Evolutionary conservation across 106 monocot genomes (phyloP).

Genomic region (Hemerocallis citrina): DNA sequence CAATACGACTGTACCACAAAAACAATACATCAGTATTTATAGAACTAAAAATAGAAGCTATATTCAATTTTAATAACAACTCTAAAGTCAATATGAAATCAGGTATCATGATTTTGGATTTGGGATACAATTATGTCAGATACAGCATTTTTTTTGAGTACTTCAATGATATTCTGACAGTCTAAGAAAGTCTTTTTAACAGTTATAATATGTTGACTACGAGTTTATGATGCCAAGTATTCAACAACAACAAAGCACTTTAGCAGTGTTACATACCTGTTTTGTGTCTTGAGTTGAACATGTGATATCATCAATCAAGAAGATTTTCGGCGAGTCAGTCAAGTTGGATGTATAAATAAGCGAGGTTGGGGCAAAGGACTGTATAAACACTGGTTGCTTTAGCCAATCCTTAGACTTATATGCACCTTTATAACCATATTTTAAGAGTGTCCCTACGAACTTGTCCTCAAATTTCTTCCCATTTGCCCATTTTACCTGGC

Average conservation of each 20-base stretch:
- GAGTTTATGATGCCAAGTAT: no score
- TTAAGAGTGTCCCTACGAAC: constrained; percentile 67
- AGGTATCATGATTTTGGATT: no score
- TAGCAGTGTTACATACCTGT: constrained; percentile 45
- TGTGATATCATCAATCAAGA: constrained; percentile 61
- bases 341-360: constrained; percentile 62
- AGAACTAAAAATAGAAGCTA: no score
- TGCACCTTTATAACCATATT: constrained; percentile 76
- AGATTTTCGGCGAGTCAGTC: constrained; percentile 69
- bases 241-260: background rate
- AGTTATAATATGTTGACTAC: no score
- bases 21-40: background rate
- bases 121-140: no score
- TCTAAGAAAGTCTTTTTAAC: no score
- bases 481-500: constrained; percentile 74
- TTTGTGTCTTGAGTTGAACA: constrained; percentile 77
- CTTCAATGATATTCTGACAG: no score
- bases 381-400: constrained; percentile 77
- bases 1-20: constrained; percentile 42
- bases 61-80: no score
- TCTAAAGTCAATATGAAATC: no score
- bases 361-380: constrained; percentile 88
- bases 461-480: constrained; percentile 83
- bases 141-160: no score
- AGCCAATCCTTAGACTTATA: constrained; percentile 73